Percentiles rank a stretch among this genome's conserved stretches.
Evolutionary conservation across 305 asterid genomes (phyloP).

Genomic region (Coffea humblotiana): DNA sequence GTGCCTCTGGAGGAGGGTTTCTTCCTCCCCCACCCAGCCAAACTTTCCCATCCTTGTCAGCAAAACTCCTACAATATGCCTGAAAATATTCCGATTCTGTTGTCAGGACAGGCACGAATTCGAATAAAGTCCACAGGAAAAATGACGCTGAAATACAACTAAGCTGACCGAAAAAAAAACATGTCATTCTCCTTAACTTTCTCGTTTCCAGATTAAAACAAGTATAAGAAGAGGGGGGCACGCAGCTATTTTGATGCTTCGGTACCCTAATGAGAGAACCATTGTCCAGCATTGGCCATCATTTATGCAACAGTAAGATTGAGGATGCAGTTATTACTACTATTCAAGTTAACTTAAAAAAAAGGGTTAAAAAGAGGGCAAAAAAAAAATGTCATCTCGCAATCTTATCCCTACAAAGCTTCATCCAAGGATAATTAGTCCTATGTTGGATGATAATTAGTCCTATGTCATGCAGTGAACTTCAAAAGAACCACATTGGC

Average conservation of each 20-base stretch:
- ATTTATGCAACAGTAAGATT: background rate
- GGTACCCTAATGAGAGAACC: background rate
- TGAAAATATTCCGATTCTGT: conserved; percentile 32
- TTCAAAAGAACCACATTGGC: background rate
- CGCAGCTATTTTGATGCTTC: background rate
- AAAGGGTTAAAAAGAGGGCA: background rate
- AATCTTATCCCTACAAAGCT: background rate
- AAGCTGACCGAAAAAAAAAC: background rate
- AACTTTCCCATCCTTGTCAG: conserved; percentile 91
- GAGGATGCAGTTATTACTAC: background rate
- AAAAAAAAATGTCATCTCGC: background rate
- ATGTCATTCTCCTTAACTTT: background rate
- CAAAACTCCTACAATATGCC: conserved; percentile 64
- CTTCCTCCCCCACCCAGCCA: conserved; percentile 98
- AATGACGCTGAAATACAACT: background rate
- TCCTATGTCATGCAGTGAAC: background rate
- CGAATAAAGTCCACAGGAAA: background rate
- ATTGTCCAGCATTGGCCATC: background rate
- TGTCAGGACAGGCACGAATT: conserved; percentile 18
- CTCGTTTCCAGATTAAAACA: background rate
- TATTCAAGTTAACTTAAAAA: background rate
- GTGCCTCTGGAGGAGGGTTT: conserved; percentile 97
- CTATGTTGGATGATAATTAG: background rate
- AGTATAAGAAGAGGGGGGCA: background rate
- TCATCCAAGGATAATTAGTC: background rate